These are phyloP conservation scores for Saturnispora kantuleensis DNA, from an alignment of 805 yeast genomes.

Conservation along the genomic window DNA sequence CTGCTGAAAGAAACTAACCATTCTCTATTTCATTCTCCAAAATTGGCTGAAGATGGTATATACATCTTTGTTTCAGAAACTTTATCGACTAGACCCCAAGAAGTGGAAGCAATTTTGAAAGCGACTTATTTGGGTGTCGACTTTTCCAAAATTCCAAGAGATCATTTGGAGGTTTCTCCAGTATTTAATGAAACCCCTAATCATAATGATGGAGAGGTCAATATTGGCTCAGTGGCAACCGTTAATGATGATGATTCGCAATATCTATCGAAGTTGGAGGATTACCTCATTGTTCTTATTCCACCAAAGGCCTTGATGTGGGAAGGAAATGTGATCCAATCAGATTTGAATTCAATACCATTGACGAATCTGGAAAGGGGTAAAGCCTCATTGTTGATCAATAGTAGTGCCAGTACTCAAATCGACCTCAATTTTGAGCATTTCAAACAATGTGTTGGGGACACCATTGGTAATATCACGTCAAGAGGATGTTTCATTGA, in stretches of 20 bases:
- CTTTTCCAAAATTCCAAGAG: conserved; percentile 26
- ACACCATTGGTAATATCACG: conserved; percentile 39
- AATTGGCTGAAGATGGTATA: conserved; percentile 62
- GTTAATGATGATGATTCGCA: conserved; percentile 10
- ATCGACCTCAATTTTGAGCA: conserved; percentile 46
- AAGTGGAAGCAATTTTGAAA: conserved; percentile 34
- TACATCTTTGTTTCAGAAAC: conserved; percentile 71
- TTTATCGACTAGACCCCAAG: conserved; percentile 33
- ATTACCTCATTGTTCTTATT: conserved; percentile 63
- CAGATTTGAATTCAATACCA: conserved; percentile 35
- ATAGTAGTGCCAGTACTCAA: conserved; percentile 50
- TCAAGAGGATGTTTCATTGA: conserved; percentile 64
- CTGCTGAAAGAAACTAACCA: conserved; percentile 58
- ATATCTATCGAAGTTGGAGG: conserved; percentile 20
- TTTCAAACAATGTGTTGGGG: conserved; percentile 50
- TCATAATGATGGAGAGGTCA: conserved; percentile 3
- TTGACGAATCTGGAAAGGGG: conserved; percentile 56
- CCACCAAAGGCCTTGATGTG: conserved; percentile 82
- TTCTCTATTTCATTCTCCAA: conserved; percentile 58
- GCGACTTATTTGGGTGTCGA: conserved; percentile 46
- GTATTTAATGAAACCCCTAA: conserved; percentile 20
- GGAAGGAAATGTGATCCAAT: conserved; percentile 69
- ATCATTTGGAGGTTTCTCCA: conserved; percentile 25
- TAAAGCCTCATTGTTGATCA: conserved; percentile 55
- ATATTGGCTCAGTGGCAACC: background rate